Base-by-base conservation (phyloP, 768 basidiomycete genomes). In the Auricularia cornea region DNA sequence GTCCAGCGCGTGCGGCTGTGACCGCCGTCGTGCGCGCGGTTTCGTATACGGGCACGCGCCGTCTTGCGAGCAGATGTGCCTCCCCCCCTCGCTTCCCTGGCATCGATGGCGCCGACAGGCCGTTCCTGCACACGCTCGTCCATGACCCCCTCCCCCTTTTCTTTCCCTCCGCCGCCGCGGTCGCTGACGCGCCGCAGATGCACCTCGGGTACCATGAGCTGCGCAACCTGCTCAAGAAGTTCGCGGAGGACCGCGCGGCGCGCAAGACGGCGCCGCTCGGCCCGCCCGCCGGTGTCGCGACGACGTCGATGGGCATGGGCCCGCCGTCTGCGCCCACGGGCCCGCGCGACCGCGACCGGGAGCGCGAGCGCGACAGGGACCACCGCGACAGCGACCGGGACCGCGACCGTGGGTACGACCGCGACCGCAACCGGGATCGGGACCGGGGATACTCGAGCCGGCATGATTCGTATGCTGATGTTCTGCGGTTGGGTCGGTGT, bases 121-220 rank as follows among this genome's bases (percentile, higher is more conserved):
- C n/a, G n/a, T n/a, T n/a, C n/a, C n/a, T n/a, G n/a, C n/a, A n/a
- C n/a, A n/a, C n/a, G n/a, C 16, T 38, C 35, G 16, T 38, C 8
- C 56, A 56, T 30, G 65, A 61, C 59, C 18, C 40, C 35, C 35
- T 38, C 35, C 35, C 10, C 16, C 10, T 38, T 20, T 8, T n/a
- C 44, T 31, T n/a, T 26, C 57, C 33, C 14, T 28, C 40, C 26
- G 44, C 20, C 51, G 12, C 8, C 6, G 8, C 6, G 30, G 11
- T 26, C 57, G 28, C 38, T 38, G 23, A n/a, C 59, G 48, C 64
- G 10, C 33, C 54, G 57, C 74, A 98, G 97, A 96, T 99, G 92
- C 97, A 98, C 80, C 76, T 98, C 71, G 97, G 97, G 11, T 99
- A 99, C 78, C 94, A 98, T 74, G 95, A 98, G 77, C 82, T 99